Conservation (phyloP, 805 yeast genomes). For the Ogataea pignaliae region DNA sequence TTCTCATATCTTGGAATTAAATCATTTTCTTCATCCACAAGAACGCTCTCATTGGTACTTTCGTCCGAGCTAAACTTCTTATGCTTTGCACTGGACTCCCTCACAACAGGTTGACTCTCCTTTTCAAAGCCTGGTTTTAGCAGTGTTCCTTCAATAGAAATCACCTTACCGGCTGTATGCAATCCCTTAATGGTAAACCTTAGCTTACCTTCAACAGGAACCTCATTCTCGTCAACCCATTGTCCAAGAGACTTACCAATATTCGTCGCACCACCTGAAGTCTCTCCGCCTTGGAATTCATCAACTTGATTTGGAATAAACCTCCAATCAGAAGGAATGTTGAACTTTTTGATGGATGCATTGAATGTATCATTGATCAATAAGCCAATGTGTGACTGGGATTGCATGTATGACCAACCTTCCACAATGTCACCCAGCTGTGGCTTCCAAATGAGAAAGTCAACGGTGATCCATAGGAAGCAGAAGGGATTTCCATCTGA, state of each 20-base stretch:
- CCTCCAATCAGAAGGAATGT: constrained; percentile 82
- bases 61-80: constrained; percentile 35
- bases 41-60: constrained; percentile 7
- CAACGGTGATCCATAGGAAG: constrained; percentile 81
- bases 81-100: constrained; percentile 32
- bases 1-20: constrained; percentile 22
- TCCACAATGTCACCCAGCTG: constrained; percentile 80
- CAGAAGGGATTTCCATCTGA: constrained; percentile 82
- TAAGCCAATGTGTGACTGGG: constrained; percentile 91
- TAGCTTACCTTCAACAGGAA: constrained; percentile 77
- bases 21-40: constrained; percentile 14
- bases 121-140: constrained; percentile 52
- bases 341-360: constrained; percentile 81
- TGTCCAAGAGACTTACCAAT: constrained; percentile 59
- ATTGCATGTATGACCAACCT: constrained; percentile 87
- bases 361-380: constrained; percentile 91
- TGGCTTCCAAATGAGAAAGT: constrained; percentile 86
- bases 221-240: constrained; percentile 78
- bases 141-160: constrained; percentile 86
- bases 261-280: constrained; percentile 7
- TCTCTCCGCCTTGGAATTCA: constrained; percentile 32
- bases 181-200: constrained; percentile 69
- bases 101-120: constrained; percentile 48
- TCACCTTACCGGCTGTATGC: constrained; percentile 73
- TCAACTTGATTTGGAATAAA: constrained; percentile 79